Percentiles rank a stretch among this genome's conserved stretches.
phyloP scores from a whole-genome alignment of 306 rosid species.

The Hylodesmum podocarpum region DNA sequence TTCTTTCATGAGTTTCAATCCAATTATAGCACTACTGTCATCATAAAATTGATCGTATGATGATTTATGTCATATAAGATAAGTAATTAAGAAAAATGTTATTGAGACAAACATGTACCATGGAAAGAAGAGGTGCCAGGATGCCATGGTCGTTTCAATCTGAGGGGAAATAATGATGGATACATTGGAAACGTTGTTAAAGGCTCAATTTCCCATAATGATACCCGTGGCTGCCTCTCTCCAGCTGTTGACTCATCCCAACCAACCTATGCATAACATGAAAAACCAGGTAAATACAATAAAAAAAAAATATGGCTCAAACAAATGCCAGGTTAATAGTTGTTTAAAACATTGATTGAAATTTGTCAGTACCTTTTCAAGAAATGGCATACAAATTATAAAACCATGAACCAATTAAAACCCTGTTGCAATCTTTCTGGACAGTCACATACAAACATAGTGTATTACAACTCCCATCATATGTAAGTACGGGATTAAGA shows the following conservation, averaged over 20 bases:
- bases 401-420: conserved; percentile 1
- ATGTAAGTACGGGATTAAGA: not conserved
- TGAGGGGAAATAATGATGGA: conserved; percentile 82
- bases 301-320: not conserved
- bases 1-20: not conserved
- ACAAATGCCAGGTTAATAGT: not conserved
- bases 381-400: not conserved
- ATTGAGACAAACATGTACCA: conserved; percentile 44
- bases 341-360: not conserved
- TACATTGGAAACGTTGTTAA: conserved; percentile 90
- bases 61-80: conserved; percentile 3
- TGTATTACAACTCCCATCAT: not conserved
- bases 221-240: conserved; percentile 85
- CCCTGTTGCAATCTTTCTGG: not conserved
- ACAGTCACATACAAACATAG: not conserved
- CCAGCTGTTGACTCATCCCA: conserved; percentile 95
- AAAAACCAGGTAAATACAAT: not conserved
- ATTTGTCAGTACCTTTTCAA: not conserved
- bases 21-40: conserved; percentile 16
- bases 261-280: conserved; percentile 59
- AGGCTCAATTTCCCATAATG: conserved; percentile 94
- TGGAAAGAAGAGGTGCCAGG: conserved; percentile 71
- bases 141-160: conserved; percentile 89
- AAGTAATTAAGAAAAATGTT: not conserved
- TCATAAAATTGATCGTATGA: not conserved